phyloP scores from a whole-genome alignment of 768 basidiomycete genomes.

The Podaxis sp. region DNA sequence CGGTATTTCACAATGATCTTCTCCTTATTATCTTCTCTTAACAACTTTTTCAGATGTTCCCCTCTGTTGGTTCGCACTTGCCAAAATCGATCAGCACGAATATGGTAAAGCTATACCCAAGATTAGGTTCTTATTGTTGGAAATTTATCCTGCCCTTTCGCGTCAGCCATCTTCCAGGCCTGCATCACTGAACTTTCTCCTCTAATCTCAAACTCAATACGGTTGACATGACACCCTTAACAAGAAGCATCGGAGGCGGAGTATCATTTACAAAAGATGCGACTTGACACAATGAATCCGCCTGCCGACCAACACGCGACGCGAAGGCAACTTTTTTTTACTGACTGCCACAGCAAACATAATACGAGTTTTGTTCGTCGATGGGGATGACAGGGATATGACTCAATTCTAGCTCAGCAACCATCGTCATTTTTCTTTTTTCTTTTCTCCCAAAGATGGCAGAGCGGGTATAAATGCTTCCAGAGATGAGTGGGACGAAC shows the following conservation, averaged over 20 bases:
- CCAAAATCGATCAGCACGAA: conserved; percentile 34
- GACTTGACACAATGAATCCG: conserved; percentile 44
- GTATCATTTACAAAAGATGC: conserved; percentile 49
- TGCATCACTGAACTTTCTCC: conserved; percentile 39
- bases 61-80: conserved; percentile 34
- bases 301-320: conserved; percentile 45
- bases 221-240: conserved; percentile 59
- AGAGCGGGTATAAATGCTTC: conserved; percentile 45
- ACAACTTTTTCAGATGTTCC: conserved; percentile 25
- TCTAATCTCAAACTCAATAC: conserved; percentile 36
- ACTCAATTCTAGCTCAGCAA: conserved; percentile 39
- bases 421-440: conserved; percentile 44
- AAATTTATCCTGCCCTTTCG: conserved; percentile 34
- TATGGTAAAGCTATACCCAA: conserved; percentile 42
- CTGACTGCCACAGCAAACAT: conserved; percentile 36
- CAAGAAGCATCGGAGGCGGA: conserved; percentile 36
- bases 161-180: conserved; percentile 32
- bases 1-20: conserved; percentile 35
- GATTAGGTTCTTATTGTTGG: conserved; percentile 53
- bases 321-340: conserved; percentile 16
- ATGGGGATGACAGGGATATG: conserved; percentile 37
- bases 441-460: conserved; percentile 41
- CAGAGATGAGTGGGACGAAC: conserved; percentile 27
- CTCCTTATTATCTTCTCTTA: conserved; percentile 35
- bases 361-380: conserved; percentile 41